Evolutionary conservation across 305 asterid species (phyloP).

Genomic region (Withania somnifera): DNA sequence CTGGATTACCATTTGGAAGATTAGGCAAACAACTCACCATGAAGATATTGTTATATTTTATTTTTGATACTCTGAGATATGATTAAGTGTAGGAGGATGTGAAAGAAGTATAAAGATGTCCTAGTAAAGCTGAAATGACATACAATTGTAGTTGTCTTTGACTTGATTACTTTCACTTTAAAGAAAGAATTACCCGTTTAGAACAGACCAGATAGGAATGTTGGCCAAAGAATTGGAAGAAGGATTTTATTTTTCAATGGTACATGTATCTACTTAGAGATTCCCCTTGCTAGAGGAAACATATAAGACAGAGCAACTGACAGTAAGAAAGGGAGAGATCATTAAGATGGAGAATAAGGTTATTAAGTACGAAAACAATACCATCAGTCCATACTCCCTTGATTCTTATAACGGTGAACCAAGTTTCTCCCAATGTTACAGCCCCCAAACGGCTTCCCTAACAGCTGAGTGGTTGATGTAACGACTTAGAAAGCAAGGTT

Average conservation of each 20-base stretch:
- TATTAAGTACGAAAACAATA: not conserved
- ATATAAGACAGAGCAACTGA: not conserved
- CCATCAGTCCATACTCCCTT: not conserved
- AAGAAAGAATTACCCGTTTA: not conserved
- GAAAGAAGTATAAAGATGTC: not conserved
- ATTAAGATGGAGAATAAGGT: not conserved
- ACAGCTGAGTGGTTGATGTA: not conserved
- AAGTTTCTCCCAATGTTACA: not conserved
- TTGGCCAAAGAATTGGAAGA: not conserved
- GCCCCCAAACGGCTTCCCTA: not conserved
- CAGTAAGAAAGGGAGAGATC: not conserved
- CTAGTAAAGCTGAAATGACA: not conserved
- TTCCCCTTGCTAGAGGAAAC: not conserved
- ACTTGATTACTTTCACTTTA: not conserved
- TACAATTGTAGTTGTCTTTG: not conserved
- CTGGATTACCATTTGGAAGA: not conserved
- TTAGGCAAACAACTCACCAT: not conserved
- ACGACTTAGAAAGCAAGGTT: not conserved
- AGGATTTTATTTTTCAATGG: not conserved
- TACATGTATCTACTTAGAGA: not conserved
- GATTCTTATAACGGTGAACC: not conserved
- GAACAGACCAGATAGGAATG: not conserved
- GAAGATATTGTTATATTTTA: not conserved
- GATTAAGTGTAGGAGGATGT: not conserved
- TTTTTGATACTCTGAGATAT: too few relatives aligned